These are phyloP conservation scores for Calonectria pteridis DNA, from an alignment of 2,329 filamentous ascomycete species.

Conservation along the genomic window DNA sequence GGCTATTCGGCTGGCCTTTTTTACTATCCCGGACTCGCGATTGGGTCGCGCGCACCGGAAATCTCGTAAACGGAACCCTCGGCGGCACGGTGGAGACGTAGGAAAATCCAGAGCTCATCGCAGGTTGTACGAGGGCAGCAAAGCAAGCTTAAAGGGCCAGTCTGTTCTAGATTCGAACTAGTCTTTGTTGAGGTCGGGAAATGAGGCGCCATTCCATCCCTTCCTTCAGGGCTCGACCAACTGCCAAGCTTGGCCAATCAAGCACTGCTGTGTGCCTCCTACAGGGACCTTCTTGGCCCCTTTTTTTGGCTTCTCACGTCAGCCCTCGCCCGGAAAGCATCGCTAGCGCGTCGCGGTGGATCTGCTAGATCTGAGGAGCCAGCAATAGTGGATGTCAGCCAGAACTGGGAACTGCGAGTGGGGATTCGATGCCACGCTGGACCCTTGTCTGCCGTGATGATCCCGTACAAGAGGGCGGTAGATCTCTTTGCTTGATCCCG, in stretches of 20 bases:
- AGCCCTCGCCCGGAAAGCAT: background rate
- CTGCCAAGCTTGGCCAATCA: background rate
- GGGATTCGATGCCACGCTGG: background rate
- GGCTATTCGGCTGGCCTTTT: background rate
- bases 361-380: background rate
- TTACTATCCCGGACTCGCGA: background rate
- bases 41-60: background rate
- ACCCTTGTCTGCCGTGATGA: conserved; percentile 11
- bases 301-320: background rate
- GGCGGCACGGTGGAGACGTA: background rate
- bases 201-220: background rate
- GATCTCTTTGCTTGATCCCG: background rate
- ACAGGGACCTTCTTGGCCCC: background rate
- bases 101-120: background rate
- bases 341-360: background rate
- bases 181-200: background rate
- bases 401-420: background rate
- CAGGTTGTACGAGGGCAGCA: background rate
- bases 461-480: background rate
- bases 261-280: background rate
- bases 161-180: too few species aligned
- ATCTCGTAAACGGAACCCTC: conserved; percentile 1
- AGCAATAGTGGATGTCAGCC: background rate
- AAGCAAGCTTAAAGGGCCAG: background rate
- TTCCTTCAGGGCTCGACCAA: background rate